phyloP scores from a whole-genome alignment of 257 asterid species.

The Nyctanthes arbortristis region DNA sequence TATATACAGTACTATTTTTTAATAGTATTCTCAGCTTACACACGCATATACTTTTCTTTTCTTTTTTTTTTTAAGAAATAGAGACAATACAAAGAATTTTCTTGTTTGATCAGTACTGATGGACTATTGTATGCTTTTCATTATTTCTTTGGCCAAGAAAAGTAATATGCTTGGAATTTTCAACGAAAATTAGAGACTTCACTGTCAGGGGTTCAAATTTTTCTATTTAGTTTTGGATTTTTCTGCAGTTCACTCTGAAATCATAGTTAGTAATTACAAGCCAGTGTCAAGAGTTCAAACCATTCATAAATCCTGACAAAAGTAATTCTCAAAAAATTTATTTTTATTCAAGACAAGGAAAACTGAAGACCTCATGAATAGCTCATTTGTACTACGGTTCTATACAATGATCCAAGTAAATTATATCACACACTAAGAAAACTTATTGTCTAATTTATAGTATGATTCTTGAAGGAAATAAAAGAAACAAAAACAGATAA shows the following conservation, averaged over 20 bases:
- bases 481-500: not conserved
- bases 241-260: no score
- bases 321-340: no score
- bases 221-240: no score
- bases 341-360: no score
- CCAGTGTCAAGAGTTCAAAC: no score
- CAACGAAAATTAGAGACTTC: not conserved
- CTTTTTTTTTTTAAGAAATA: no score
- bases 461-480: not conserved
- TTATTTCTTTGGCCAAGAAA: not conserved
- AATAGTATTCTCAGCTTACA: not conserved
- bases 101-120: not conserved
- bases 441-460: not conserved
- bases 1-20: not conserved
- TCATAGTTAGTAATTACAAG: no score
- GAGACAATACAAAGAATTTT: no score
- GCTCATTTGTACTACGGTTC: not conserved
- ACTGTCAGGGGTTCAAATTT: no score
- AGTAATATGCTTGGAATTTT: not conserved
- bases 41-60: not conserved
- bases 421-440: not conserved
- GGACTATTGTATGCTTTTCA: not conserved
- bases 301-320: no score
- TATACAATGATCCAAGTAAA: not conserved
- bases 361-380: not conserved